Percentiles rank a stretch among this genome's conserved stretches.
phyloP scores from a whole-genome alignment of 805 yeast species.

The Wickerhamiella hasegawae region DNA sequence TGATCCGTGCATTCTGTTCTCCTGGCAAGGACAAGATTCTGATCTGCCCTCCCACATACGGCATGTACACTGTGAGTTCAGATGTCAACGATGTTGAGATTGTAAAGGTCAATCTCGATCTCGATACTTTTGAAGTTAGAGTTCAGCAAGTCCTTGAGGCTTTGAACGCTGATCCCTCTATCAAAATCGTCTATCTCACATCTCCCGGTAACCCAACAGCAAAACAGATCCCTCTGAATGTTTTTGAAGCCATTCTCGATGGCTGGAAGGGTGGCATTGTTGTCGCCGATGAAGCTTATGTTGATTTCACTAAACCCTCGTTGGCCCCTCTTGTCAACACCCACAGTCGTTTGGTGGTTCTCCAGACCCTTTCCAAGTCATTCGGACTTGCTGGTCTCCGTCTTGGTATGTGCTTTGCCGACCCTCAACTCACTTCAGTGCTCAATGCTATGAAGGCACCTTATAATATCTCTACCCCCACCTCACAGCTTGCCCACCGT shows the following conservation, averaged over 20 bases:
- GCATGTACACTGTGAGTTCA: conserved; percentile 91
- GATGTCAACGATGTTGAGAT: conserved; percentile 74
- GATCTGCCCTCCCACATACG: conserved; percentile 90
- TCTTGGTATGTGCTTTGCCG: conserved; percentile 64
- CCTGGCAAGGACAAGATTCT: conserved; percentile 76
- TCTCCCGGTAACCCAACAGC: conserved; percentile 98
- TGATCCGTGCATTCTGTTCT: conserved; percentile 66
- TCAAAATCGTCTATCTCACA: conserved; percentile 70
- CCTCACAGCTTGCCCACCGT: conserved; percentile 59
- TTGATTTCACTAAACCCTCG: conserved; percentile 74
- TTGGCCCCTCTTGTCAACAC: conserved; percentile 63
- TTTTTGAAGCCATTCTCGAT: conserved; percentile 33
- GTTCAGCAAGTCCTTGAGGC: conserved; percentile 36
- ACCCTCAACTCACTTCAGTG: conserved; percentile 41
- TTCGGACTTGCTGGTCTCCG: conserved; percentile 95
- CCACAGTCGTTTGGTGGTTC: conserved; percentile 67
- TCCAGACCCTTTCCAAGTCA: conserved; percentile 87
- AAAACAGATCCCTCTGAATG: conserved; percentile 33
- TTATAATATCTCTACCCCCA: conserved; percentile 72
- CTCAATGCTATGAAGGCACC: conserved; percentile 92
- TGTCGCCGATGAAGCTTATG: conserved; percentile 80
- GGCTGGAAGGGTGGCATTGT: conserved; percentile 65
- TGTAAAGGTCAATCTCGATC: conserved; percentile 56
- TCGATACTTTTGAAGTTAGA: conserved; percentile 39
- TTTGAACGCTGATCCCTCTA: conserved; percentile 37